These are phyloP conservation scores for Arthrobotrys conoides DNA, from an alignment of 2,329 filamentous ascomycete species.

Conservation along the genomic window DNA sequence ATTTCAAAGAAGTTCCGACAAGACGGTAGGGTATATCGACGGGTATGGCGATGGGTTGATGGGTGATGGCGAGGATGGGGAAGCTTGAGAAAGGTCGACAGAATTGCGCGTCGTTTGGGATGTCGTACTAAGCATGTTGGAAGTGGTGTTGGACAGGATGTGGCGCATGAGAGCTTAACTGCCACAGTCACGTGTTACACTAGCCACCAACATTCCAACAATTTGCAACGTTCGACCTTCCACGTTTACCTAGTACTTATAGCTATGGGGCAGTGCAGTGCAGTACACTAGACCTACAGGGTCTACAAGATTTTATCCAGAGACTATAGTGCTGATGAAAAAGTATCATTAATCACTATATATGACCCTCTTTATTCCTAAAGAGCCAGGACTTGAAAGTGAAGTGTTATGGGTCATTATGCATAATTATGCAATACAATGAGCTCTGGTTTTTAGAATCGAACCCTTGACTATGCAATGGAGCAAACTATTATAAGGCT, in stretches of 20 bases:
- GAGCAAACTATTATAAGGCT: too few species aligned
- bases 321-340: too few species aligned
- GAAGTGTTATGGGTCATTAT: too few species aligned
- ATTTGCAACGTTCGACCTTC: not conserved
- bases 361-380: too few species aligned
- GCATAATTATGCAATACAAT: too few species aligned
- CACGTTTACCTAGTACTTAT: not conserved
- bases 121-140: conserved; percentile 37
- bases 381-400: too few species aligned
- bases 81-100: conserved; percentile 49
- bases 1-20: not conserved
- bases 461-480: too few species aligned
- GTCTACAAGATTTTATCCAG: too few species aligned
- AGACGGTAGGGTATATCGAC: conserved; percentile 7
- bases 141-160: conserved; percentile 39
- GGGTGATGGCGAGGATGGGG: conserved; percentile 38
- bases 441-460: too few species aligned
- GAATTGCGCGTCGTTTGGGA: conserved; percentile 61
- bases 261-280: too few species aligned
- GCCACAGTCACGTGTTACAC: not conserved
- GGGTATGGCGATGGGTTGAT: conserved; percentile 21
- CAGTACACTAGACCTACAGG: too few species aligned
- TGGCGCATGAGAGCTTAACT: conserved; percentile 48
- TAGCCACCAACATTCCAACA: conserved; percentile 48
- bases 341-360: too few species aligned